Percentiles rank a stretch among this genome's conserved stretches.
Conservation (phyloP, 148 eudicot species). For the Nepenthes mirabilis region DNA sequence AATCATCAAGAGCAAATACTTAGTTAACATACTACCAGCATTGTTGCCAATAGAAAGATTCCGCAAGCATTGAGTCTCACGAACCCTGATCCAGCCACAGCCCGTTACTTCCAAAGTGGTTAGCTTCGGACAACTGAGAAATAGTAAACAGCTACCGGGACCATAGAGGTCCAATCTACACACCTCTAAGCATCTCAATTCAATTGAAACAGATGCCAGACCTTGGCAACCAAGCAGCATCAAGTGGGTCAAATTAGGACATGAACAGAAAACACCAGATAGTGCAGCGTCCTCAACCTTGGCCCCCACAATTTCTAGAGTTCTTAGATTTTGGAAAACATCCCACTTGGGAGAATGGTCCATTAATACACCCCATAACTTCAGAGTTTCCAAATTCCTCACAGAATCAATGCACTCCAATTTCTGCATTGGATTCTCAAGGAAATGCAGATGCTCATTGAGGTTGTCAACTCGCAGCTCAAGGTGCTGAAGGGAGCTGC, state of each 20-base stretch:
- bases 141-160: constrained; percentile 40
- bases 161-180: constrained; percentile 81
- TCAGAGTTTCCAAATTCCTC: constrained; percentile 53
- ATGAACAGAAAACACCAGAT: constrained; percentile 45
- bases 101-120: constrained; percentile 75
- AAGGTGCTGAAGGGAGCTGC: constrained; percentile 44
- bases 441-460: constrained; percentile 17
- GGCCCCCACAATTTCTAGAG: constrained; percentile 81
- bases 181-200: constrained; percentile 48
- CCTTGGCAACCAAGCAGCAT: constrained; percentile 83
- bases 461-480: constrained; percentile 80
- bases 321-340: constrained; percentile 38
- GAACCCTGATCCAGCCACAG: constrained; percentile 62
- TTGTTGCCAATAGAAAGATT: constrained; percentile 59
- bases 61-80: constrained; percentile 41
- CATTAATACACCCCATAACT: constrained; percentile 90
- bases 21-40: constrained; percentile 31
- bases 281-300: constrained; percentile 58
- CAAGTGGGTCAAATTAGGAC: constrained; percentile 63
- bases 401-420: constrained; percentile 59
- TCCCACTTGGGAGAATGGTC: constrained; percentile 65
- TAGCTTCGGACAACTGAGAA: constrained; percentile 45
- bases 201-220: constrained; percentile 32
- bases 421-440: constrained; percentile 26
- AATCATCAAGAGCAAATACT: not conserved